Base-by-base conservation (phyloP, 352 stramenopile genomes). In the Saprolegnia diclina region DNA sequence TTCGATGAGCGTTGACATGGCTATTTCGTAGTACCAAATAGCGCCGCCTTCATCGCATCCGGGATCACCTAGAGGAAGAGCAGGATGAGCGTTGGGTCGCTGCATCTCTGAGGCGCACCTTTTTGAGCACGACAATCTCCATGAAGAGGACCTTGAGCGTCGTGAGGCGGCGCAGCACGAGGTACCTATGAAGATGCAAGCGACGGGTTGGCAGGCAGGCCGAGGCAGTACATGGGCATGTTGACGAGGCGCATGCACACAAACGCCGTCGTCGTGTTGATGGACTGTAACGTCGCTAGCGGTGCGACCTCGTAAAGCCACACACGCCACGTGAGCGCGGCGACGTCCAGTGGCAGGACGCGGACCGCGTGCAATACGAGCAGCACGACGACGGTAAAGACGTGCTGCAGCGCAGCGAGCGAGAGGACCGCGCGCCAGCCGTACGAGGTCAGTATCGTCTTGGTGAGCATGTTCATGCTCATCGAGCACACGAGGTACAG, bases 91-190 rank as follows among this genome's bases (percentile, higher is more conserved):
- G 38, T 45, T 45, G 38, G 38, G 38, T 7, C 32, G 13, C 46
- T 38, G 0, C 26, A 19, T 1, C 1, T 32, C 50, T 4, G 21
- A 0, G 7, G 38, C 56, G 19, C n/a, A 80, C 77, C 70, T 91
- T 87, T 73, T 78, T 71, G 46, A 89, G 75, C 62, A 89, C 77
- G 73, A 91, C 73, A 79, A 79, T 89, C 64, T 91, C 83, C 72
- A 91, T 87, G 57, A 89, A 72, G 74, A 91, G 78, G 61, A 91
- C 82, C 35, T 87, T 89, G 74, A 91, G 72, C 13, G 83, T 91
- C 13, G 81, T 89, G 56, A 91, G 75, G 10, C 83, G 76, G 22
- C 83, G 81, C 53, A 91, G 72, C 59, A 91, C 83, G 46, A 85
- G 65, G 44, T 83, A 85, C 77, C 79, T 85, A 57, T 5, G 57